A percentile compares a stretch with the other conserved stretches of the same genome.
phyloP scores from a whole-genome alignment of 768 basidiomycete genomes.

The Tulasnella sp. region DNA sequence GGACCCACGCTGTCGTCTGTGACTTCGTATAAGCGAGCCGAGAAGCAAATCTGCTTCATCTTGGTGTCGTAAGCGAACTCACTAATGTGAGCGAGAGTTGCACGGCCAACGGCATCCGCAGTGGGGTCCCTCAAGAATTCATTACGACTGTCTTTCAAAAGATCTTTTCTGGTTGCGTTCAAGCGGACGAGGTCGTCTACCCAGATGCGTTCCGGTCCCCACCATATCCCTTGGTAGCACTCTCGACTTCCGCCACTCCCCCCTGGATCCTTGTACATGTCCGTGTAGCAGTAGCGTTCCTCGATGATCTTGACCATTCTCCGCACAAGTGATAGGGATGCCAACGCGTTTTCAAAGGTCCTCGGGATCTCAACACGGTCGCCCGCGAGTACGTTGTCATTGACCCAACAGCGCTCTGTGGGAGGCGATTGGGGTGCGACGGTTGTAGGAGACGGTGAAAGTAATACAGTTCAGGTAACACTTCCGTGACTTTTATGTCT shows the following conservation, averaged over 20 bases:
- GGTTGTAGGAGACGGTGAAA: neutral
- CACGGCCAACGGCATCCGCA: neutral
- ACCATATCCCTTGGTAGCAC: slow-evolving; percentile 13
- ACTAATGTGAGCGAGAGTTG: neutral
- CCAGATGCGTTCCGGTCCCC: slow-evolving; percentile 13
- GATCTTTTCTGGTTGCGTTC: neutral
- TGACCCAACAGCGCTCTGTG: neutral
- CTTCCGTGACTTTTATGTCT: neutral
- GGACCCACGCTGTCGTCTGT: too few species aligned
- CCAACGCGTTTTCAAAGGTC: slow-evolving; percentile 12
- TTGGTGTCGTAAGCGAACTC: neutral
- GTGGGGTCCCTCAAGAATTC: neutral
- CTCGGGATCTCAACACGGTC: neutral
- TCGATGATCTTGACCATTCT: neutral
- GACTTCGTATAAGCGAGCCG: slow-evolving; percentile 3
- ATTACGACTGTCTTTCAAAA: neutral
- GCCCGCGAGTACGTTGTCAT: neutral
- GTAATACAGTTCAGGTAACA: slow-evolving; percentile 2
- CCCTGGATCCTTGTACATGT: neutral
- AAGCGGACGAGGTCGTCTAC: slow-evolving; percentile 12
- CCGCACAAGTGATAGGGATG: neutral
- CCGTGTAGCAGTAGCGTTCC: neutral
- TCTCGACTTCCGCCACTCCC: neutral
- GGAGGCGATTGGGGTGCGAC: neutral
- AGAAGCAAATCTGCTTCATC: slow-evolving; percentile 1